These are phyloP conservation scores for Herpetospermum pedunculosum DNA, from an alignment of 306 rosid species.

Conservation along the genomic window DNA sequence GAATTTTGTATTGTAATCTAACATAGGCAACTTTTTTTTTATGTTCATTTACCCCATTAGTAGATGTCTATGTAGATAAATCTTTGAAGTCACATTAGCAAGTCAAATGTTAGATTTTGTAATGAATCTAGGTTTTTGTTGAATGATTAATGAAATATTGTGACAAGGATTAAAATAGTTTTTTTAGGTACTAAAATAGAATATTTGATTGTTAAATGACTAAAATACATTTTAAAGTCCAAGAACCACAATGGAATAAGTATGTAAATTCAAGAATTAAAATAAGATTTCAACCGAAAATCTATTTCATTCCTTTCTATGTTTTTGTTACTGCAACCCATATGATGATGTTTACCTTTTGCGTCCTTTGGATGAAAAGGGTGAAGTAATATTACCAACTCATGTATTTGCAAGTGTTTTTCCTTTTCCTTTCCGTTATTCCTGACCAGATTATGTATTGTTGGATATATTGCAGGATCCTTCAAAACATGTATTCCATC, in stretches of 20 bases:
- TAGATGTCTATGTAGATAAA: background rate
- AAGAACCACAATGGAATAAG: background rate
- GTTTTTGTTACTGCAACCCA: background rate
- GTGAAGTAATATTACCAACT: background rate
- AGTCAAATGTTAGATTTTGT: background rate
- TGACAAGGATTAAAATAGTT: background rate
- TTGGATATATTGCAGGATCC: slow-evolving; percentile 61
- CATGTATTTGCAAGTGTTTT: background rate
- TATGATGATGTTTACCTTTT: background rate
- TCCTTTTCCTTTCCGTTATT: background rate
- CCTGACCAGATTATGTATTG: slow-evolving; percentile 9
- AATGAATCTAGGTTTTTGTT: background rate
- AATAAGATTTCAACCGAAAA: background rate
- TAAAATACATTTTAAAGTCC: background rate
- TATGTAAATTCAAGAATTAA: background rate
- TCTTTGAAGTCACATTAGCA: background rate
- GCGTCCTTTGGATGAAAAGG: background rate
- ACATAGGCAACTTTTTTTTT: background rate
- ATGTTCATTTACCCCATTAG: background rate
- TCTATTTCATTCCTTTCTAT: background rate
- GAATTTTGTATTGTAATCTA: background rate
- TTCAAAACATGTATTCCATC: slow-evolving; percentile 89
- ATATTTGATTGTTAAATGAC: background rate
- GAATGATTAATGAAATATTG: background rate
- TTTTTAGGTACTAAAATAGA: background rate